Evolutionary conservation across 768 basidiomycete species (phyloP).

Genomic region (Russula foetens): DNA sequence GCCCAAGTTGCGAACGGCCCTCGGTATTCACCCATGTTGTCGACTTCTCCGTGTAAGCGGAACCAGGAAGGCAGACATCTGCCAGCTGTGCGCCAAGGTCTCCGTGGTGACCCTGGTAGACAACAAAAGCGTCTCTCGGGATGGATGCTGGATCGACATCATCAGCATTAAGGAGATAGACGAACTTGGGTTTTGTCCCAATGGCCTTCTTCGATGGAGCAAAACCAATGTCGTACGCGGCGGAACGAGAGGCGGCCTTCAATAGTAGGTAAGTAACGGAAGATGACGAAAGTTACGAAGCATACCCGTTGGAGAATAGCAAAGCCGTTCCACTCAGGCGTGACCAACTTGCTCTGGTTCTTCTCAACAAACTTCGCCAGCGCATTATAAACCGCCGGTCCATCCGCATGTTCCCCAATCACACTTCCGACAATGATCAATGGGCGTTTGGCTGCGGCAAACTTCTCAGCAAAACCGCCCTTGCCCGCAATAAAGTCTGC

Average conservation of each 20-base stretch:
- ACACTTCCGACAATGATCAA: constrained; percentile 90
- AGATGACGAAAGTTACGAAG: constrained; percentile 15
- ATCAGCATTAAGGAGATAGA: constrained; percentile 95
- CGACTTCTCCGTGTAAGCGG: constrained; percentile 90
- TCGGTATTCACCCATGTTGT: constrained; percentile 97
- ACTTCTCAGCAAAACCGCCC: constrained; percentile 73
- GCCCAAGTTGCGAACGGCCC: constrained; percentile 82
- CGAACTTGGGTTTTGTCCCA: constrained; percentile 76
- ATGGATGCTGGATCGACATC: constrained; percentile 85
- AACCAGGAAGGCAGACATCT: constrained; percentile 90
- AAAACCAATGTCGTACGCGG: constrained; percentile 93
- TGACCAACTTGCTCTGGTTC: constrained; percentile 68
- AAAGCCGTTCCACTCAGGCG: constrained; percentile 93
- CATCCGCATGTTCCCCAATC: constrained; percentile 78
- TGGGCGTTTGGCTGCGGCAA: constrained; percentile 84
- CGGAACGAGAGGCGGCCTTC: constrained; percentile 85
- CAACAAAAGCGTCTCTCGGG: constrained; percentile 88
- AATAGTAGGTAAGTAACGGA: background rate
- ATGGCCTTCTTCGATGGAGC: constrained; percentile 76
- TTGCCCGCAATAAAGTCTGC: constrained; percentile 73
- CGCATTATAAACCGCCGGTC: constrained; percentile 64
- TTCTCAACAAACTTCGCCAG: constrained; percentile 73
- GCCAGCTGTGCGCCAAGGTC: constrained; percentile 94
- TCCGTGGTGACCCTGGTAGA: constrained; percentile 98
- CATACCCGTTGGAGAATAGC: constrained; percentile 85